phyloP scores from a whole-genome alignment of 2,329 filamentous ascomycete genomes.

The Hypoxylon sp. region DNA sequence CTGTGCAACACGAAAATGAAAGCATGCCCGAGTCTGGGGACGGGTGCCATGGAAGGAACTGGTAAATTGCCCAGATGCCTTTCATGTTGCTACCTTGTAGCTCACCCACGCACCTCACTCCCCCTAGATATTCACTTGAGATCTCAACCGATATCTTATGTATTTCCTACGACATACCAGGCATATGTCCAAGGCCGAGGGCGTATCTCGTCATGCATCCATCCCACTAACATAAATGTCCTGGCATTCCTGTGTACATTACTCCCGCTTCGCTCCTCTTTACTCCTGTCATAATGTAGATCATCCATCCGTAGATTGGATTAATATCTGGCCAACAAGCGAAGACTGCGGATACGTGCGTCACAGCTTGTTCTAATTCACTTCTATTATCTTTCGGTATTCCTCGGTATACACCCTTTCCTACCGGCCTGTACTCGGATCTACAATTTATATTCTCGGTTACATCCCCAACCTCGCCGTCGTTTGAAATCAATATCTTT shows the following conservation, averaged over 20 bases:
- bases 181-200: conserved; percentile 32
- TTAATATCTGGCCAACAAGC: conserved; percentile 37
- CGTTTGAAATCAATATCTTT: background rate
- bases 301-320: conserved; percentile 23
- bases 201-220: conserved; percentile 34
- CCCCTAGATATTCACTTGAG: background rate
- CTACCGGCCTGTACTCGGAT: conserved; percentile 12
- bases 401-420: conserved; percentile 16
- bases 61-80: conserved; percentile 12
- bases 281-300: conserved; percentile 21
- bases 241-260: conserved; percentile 27
- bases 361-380: conserved; percentile 27
- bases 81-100: conserved; percentile 5
- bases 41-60: conserved; percentile 22
- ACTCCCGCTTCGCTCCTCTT: conserved; percentile 6
- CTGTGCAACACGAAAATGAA: conserved; percentile 30
- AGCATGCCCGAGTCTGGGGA: conserved; percentile 12
- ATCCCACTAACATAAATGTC: conserved; percentile 23
- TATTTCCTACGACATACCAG: conserved; percentile 4
- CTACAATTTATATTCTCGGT: conserved; percentile 31
- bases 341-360: conserved; percentile 40
- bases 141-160: background rate
- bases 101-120: background rate
- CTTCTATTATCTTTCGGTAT: conserved; percentile 24
- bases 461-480: conserved; percentile 14